Base-by-base conservation (phyloP, 805 yeast genomes). In the Lachancea sp. region DNA sequence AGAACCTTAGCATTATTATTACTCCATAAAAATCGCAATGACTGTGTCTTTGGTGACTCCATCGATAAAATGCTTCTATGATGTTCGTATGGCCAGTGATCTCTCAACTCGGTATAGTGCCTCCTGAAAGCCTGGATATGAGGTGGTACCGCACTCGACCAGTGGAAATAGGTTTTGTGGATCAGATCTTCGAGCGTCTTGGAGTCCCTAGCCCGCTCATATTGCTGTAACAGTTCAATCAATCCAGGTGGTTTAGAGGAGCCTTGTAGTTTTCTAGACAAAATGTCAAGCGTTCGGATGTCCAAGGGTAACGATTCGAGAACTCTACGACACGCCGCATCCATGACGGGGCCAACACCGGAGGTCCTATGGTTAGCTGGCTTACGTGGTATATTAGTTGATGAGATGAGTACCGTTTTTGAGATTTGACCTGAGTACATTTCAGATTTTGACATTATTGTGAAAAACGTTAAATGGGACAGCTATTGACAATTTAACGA, bases 61-160 rank as follows among this genome's bases (percentile, higher is more conserved):
- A 49, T 49, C 17, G 34, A 29, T 11, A 50, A 29, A 7, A 50
- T 29, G 12, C 42, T 20, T 8, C 49, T 34, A 16, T 50, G 50
- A 12, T 30, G 40, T 39, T 52, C 56, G 31, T 49, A 47, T 17
- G 56, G 56, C 55, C 55, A 50, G 33, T 39, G 45, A 24, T 43
- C 41, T 3, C 46, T 36, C 34, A 52, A 18, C 15, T 49, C 52
- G 9, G 22, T 26, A 38, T 43, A 45, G 38, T 49, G 28, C 5
- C 34, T 25, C 19, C 46, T 42, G 18, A 52, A 47, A 18, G 23
- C 26, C 24, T 30, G 29, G 8, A 52, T n/a, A 36, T 50, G 51
- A 8, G 13, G 29, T 6, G 54, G 54, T 25, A 36, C 26, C 7
- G 42, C 44, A 25, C 43, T 45, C 11, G 36, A 20, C 50, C 51